A percentile compares a stretch with the other conserved stretches of the same genome.
phyloP scores from a whole-genome alignment of 805 yeast species.

The Teunomyces atbi region DNA sequence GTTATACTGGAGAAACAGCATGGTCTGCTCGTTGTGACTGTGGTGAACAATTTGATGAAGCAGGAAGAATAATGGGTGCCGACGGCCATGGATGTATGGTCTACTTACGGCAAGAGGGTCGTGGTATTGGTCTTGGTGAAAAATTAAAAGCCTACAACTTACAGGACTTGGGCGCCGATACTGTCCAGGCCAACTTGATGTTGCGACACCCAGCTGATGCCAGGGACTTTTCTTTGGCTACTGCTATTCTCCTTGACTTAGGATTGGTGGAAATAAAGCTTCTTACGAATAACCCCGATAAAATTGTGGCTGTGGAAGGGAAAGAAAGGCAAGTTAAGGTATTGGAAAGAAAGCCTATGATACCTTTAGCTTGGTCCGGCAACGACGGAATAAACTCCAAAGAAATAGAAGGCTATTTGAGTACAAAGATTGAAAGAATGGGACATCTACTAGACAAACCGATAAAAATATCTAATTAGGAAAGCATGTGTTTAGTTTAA shows the following conservation, averaged over 20 bases:
- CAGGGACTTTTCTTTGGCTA: slow-evolving; percentile 90
- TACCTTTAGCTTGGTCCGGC: slow-evolving; percentile 83
- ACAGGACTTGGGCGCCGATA: slow-evolving; percentile 97
- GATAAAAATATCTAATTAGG: slow-evolving; percentile 17
- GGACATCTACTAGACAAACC: slow-evolving; percentile 78
- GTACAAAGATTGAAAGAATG: slow-evolving; percentile 95
- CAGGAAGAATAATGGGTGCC: slow-evolving; percentile 87
- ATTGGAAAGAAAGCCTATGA: slow-evolving; percentile 90
- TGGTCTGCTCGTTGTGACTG: slow-evolving; percentile 99
- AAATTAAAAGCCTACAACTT: slow-evolving; percentile 93
- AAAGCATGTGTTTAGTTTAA: neutral
- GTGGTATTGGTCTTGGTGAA: slow-evolving; percentile 98
- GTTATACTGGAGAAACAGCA: slow-evolving; percentile 98
- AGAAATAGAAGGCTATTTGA: slow-evolving; percentile 89
- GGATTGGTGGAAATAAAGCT: slow-evolving; percentile 70
- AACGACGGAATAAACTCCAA: slow-evolving; percentile 68
- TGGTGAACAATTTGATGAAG: slow-evolving; percentile 98
- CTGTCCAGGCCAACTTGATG: slow-evolving; percentile 92
- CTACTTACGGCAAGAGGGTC: slow-evolving; percentile 94
- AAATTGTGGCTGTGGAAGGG: slow-evolving; percentile 92
- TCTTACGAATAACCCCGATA: slow-evolving; percentile 94
- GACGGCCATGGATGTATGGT: slow-evolving; percentile 92
- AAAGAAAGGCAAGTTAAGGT: slow-evolving; percentile 71
- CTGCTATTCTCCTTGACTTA: slow-evolving; percentile 84
- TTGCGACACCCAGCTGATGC: slow-evolving; percentile 97